Conservation (phyloP, 2,329 filamentous ascomycete species). For the Hysterium pulicare region DNA sequence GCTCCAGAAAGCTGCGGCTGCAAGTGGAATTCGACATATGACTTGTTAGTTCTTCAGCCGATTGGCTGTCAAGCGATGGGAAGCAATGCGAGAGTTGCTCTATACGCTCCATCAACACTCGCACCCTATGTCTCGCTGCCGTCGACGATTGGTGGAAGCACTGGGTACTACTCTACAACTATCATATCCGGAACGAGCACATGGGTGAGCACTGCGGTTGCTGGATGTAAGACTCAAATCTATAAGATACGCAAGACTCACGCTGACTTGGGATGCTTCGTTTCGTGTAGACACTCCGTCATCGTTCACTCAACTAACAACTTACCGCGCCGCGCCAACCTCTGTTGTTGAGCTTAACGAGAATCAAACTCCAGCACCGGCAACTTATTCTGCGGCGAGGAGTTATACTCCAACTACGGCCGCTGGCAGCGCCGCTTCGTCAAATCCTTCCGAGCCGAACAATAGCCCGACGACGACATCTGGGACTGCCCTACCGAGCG, state of each 20-base stretch:
- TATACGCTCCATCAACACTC: conserved; percentile 23
- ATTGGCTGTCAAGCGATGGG: conserved; percentile 27
- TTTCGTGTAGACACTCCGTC: conserved; percentile 14
- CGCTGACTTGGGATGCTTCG: not conserved
- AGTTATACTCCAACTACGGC: conserved; percentile 5
- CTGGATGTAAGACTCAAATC: conserved; percentile 17
- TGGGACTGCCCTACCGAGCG: not conserved
- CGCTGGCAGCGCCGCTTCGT: not conserved
- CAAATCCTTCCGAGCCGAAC: too few relatives aligned
- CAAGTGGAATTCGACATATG: conserved; percentile 16
- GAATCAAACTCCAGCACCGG: conserved; percentile 12
- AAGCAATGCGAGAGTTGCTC: conserved; percentile 21
- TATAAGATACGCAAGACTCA: not conserved
- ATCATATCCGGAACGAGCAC: conserved; percentile 14
- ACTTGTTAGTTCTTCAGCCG: conserved; percentile 15
- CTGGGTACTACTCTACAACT: conserved; percentile 20
- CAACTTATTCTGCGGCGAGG: conserved; percentile 11
- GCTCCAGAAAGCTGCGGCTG: conserved; percentile 27
- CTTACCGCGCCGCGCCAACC: conserved; percentile 14
- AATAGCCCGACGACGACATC: conserved; percentile 2
- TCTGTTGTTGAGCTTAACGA: conserved; percentile 12
- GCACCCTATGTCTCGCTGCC: conserved; percentile 26
- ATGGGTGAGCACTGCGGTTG: conserved; percentile 18
- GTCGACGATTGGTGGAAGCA: conserved; percentile 17
- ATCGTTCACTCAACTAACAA: conserved; percentile 16